A percentile compares a stretch with the other conserved stretches of the same genome.
Conservation (phyloP, 352 stramenopile genomes). For the Phytophthora pluvialis region DNA sequence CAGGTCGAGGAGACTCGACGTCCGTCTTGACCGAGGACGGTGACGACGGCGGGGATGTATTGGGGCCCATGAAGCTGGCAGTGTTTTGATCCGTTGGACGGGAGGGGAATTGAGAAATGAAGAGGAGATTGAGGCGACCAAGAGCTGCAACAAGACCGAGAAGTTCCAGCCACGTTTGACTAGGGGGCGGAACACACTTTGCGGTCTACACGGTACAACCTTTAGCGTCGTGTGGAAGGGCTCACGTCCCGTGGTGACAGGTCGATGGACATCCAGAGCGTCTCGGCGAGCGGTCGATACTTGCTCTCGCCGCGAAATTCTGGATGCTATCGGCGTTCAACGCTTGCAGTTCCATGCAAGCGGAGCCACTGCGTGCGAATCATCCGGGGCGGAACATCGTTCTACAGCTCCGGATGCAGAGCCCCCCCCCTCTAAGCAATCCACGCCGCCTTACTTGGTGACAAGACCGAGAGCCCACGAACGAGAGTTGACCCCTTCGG, state of each 20-base stretch:
- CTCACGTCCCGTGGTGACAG: conserved; percentile 17
- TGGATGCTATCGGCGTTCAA: conserved; percentile 25
- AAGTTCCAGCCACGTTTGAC: too few species aligned
- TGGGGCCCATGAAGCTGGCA: not conserved
- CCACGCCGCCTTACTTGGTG: not conserved
- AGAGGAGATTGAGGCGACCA: conserved; percentile 13
- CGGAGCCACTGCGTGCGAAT: conserved; percentile 13
- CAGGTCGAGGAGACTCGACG: conserved; percentile 1
- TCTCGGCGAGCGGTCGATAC: not conserved
- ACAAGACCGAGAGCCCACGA: conserved; percentile 1
- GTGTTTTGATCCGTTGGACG: conserved; percentile 7
- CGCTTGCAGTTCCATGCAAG: conserved; percentile 20
- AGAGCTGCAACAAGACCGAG: not conserved
- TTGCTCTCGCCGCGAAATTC: conserved; percentile 18
- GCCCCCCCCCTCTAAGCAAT: conserved; percentile 6
- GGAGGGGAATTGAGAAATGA: conserved; percentile 36
- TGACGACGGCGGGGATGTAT: not conserved
- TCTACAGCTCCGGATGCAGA: conserved; percentile 24
- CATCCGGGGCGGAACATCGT: conserved; percentile 20
- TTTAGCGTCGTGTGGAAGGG: conserved; percentile 2
- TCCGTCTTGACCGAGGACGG: conserved; percentile 2
- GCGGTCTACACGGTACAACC: not conserved
- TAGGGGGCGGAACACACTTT: not conserved
- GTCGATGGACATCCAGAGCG: conserved; percentile 23
- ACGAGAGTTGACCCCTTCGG: conserved; percentile 13